Evolutionary conservation across 306 rosid species (phyloP).

Genomic region (Arachis stenosperma): DNA sequence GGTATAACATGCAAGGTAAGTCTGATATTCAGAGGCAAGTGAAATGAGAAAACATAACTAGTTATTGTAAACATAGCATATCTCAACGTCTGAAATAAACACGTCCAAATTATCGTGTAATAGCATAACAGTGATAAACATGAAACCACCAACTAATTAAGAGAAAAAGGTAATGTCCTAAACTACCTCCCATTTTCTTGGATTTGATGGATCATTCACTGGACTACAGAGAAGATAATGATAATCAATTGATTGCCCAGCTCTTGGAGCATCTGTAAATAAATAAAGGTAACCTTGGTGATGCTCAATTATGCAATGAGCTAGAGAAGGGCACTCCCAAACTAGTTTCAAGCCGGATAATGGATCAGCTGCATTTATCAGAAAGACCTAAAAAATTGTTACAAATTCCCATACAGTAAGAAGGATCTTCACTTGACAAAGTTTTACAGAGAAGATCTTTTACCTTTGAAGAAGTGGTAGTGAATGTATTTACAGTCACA

Average conservation of each 20-base stretch:
- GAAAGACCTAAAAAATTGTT: conserved; percentile 79
- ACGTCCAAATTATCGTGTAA: background rate
- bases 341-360: conserved; percentile 74
- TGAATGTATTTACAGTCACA: conserved; percentile 72
- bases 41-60: conserved; percentile 12
- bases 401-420: conserved; percentile 42
- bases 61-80: background rate
- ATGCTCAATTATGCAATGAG: conserved; percentile 88
- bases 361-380: conserved; percentile 93
- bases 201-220: conserved; percentile 51
- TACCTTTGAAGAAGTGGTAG: conserved; percentile 82
- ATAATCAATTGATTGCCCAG: conserved; percentile 58
- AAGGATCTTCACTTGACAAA: conserved; percentile 31
- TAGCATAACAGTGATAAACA: background rate
- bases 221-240: conserved; percentile 82
- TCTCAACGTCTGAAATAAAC: conserved; percentile 26
- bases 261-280: conserved; percentile 84
- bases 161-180: conserved; percentile 7
- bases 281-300: conserved; percentile 76
- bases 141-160: background rate
- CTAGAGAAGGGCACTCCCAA: conserved; percentile 81
- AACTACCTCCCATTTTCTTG: conserved; percentile 91
- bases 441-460: conserved; percentile 32
- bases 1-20: conserved; percentile 27
- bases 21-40: conserved; percentile 20